Conservation (phyloP, 768 basidiomycete genomes). For the Kwoniella botswanensis region DNA sequence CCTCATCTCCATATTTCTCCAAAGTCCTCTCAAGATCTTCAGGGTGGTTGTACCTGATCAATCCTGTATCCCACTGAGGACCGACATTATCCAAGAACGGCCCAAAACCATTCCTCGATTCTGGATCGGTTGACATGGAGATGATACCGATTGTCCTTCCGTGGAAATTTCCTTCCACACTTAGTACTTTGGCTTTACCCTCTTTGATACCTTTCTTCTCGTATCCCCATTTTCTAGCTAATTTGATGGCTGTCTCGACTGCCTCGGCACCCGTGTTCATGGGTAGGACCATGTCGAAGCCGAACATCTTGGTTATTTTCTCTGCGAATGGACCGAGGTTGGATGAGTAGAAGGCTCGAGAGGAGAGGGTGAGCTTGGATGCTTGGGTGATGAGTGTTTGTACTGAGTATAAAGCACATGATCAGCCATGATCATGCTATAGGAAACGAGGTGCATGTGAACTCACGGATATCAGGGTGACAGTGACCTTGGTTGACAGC, state of each 20-base stretch:
- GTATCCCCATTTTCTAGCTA: conserved; percentile 97
- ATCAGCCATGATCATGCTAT: not conserved
- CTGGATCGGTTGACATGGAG: conserved; percentile 89
- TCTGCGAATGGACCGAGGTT: conserved; percentile 88
- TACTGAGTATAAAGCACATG: conserved; percentile 74
- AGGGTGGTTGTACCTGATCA: conserved; percentile 81
- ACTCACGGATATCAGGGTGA: conserved; percentile 44
- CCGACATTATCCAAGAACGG: conserved; percentile 87
- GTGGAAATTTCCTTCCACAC: conserved; percentile 91
- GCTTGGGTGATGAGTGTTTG: conserved; percentile 81
- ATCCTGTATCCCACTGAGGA: conserved; percentile 67
- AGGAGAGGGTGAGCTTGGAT: conserved; percentile 86
- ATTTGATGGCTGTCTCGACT: conserved; percentile 95
- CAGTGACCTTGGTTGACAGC: conserved; percentile 81
- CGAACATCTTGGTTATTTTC: conserved; percentile 79
- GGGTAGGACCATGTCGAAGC: conserved; percentile 92
- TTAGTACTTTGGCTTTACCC: conserved; percentile 83
- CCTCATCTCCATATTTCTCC: conserved; percentile 75
- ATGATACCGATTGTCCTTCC: conserved; percentile 89
- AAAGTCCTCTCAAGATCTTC: conserved; percentile 82
- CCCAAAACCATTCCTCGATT: conserved; percentile 83
- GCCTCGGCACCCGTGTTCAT: conserved; percentile 99
- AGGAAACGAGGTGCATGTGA: not conserved
- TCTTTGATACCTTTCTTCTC: conserved; percentile 78
- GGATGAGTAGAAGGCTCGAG: conserved; percentile 94